Base-by-base conservation (phyloP, 75 land plant genomes). In the Isoetes taiwanensis region DNA sequence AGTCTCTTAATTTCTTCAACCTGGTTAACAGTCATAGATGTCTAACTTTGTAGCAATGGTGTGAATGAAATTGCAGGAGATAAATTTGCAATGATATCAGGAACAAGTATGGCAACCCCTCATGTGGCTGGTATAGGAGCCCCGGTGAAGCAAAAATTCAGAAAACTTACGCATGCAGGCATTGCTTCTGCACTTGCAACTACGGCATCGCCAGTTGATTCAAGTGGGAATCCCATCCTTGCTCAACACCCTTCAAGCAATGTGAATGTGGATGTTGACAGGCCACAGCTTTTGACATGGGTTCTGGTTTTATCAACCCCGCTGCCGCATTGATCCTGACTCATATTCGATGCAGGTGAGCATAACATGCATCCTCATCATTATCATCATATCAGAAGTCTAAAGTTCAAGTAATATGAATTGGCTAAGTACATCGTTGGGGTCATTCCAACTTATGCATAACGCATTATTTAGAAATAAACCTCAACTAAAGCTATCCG, bases 241-340 rank as follows among this genome's bases (percentile, higher is more conserved):
- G 50, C 50, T 6, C 50, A 46, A n/a, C 50, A 46, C 16, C 50
- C 50, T n/a, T 46, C 50, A 4, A 19, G 50, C n/a, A 19, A 46
- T 46, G 50, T 46, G 8, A 23, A 46, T n/a, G 16, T 23, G 21
- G 16, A 19, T 46, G 12, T 46, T n/a, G 50, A 5, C 50, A 19
- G 50, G 50, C 50, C 16, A 46, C 50, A 6, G 12, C 50, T 19
- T 46, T 46, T n/a, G 50, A 46, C 16, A 6, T 46, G 4, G 50
- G 50, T 6, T 5, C 50, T 23, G 50, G 50, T 6, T 46, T 46
- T 46, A 4, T 46, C 16, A 46, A 6, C 50, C 50, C 16, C 25
- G 21, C 16, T 16, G 21, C 4, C 25, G 21, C 12, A 46, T 46
- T 46, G 50, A 46, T 46, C 50, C 50, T 16, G 50, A 6, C 23